Evolutionary conservation across 164 flowering plant species (phyloP).

Genomic region (Brasenia schreberi): DNA sequence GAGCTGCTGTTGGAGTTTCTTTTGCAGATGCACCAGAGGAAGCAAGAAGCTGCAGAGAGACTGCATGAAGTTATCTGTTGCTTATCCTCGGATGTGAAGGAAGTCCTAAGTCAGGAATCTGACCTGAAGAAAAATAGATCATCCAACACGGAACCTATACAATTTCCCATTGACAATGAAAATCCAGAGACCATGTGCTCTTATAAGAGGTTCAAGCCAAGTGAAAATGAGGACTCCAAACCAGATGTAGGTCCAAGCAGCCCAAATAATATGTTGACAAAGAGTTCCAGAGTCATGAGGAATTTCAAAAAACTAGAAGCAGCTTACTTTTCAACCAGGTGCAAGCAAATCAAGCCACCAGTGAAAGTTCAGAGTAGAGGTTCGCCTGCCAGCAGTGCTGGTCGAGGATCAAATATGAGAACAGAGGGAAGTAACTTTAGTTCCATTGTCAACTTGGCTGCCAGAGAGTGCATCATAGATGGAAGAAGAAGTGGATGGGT

Average conservation of each 20-base stretch:
- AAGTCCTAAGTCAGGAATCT: conserved; percentile 48
- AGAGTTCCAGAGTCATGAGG: conserved; percentile 62
- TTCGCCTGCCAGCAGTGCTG: conserved; percentile 37
- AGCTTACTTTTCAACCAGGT: conserved; percentile 71
- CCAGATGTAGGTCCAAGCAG: background rate
- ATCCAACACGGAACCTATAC: conserved; percentile 15
- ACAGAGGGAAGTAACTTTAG: conserved; percentile 48
- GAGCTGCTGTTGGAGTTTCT: conserved; percentile 82
- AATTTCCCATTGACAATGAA: conserved; percentile 22
- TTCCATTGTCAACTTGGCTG: conserved; percentile 43
- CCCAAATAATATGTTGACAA: conserved; percentile 21
- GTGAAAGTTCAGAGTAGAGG: conserved; percentile 19
- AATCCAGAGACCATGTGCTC: conserved; percentile 32
- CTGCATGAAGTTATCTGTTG: conserved; percentile 46
- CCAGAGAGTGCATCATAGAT: conserved; percentile 29
- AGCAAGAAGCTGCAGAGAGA: conserved; percentile 59
- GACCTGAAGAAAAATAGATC: conserved; percentile 24
- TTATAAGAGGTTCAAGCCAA: conserved; percentile 46
- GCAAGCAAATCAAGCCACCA: conserved; percentile 26
- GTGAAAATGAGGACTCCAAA: background rate
- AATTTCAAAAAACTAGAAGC: conserved; percentile 79
- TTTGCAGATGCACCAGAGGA: conserved; percentile 45
- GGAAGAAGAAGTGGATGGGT: conserved; percentile 54
- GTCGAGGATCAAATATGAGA: conserved; percentile 40
- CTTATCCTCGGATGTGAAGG: conserved; percentile 68